phyloP scores from a whole-genome alignment of 768 basidiomycete species.

The Mycena capillaripes region DNA sequence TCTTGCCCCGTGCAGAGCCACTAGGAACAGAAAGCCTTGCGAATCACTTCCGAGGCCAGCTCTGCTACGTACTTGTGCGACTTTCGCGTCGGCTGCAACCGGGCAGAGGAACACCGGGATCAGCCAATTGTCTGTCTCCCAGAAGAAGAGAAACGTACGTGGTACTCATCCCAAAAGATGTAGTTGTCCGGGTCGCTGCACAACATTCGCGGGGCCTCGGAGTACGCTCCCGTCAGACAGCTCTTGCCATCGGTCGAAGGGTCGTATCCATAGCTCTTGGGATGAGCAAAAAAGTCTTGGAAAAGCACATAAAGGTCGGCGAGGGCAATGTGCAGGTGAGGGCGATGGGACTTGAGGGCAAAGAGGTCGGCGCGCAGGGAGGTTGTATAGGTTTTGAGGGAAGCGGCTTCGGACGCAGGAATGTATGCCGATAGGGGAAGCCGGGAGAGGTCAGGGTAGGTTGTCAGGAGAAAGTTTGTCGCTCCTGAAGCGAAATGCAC shows the following conservation, averaged over 20 bases:
- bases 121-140: background rate
- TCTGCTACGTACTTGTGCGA: background rate
- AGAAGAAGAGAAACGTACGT: background rate
- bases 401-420: background rate
- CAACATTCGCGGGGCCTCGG: constrained; percentile 1
- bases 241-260: constrained; percentile 5
- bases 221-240: background rate
- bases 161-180: constrained; percentile 6
- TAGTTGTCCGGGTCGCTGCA: constrained; percentile 4
- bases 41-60: background rate
- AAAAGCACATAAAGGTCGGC: background rate
- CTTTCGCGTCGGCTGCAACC: background rate
- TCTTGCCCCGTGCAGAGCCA: background rate
- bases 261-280: constrained; percentile 1
- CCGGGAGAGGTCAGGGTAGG: constrained; percentile 2
- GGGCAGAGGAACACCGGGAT: background rate
- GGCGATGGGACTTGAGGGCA: background rate
- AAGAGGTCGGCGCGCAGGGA: background rate
- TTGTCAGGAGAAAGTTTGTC: constrained; percentile 3
- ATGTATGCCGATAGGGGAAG: constrained; percentile 6
- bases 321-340: constrained; percentile 1
- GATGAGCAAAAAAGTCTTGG: constrained; percentile 3
- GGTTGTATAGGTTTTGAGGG: background rate
- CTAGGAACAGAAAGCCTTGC: constrained; percentile 3
- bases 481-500: constrained; percentile 1